Evolutionary conservation across 2,329 filamentous ascomycete genomes (phyloP), one percentile per base, ranked within the genome.

Genomic region (Botrytis medusae): DNA sequence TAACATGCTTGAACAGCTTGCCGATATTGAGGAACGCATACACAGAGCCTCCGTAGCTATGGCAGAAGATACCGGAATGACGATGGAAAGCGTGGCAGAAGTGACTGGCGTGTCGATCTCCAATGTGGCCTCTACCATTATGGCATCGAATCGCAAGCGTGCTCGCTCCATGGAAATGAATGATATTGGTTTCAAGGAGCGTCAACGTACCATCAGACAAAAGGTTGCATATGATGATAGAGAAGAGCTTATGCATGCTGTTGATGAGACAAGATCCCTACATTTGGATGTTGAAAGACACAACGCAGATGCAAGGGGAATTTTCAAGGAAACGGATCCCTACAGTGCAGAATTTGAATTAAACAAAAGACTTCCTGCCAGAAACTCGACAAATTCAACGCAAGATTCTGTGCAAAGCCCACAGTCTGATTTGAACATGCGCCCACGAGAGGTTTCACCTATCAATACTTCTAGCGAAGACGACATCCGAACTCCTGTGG

Each of bases 401-500:
- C 10, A 29, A 25, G 18, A 32, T 25, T 29, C n/a, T 32, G 32
- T 16, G 32, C 25, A 29, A 29, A 34, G 48, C 18, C 18, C 9
- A 46, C 59, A 32, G 18, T 64, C 37, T 32, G 46, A 20, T 25
- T 37, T 67, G 44, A 25, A 9, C 14, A 54, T 72, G 29, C 37
- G 29, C 12, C n/a, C 20, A 22, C n/a, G n/a, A 29, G 37, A 14
- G 8, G n/a, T 29, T 22, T 72, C 60, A 4, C 22, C 60, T 25
- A 59, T 34, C 46, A 29, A 63, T 42, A 72, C 69, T 42, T 72
- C 69, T 57, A 48, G 71, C 54, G 63, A 64, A 25, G 34, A 61
- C 14, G 69, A 67, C n/a, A 34, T 72, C 22, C 32, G 32, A 63
- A 73, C 72, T 60, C 72, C 72, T 59, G 34, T 57, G 8, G 44